These are phyloP conservation scores for Rubroshorea leprosula DNA, from an alignment of 345 rosid genomes.

Conservation along the genomic window DNA sequence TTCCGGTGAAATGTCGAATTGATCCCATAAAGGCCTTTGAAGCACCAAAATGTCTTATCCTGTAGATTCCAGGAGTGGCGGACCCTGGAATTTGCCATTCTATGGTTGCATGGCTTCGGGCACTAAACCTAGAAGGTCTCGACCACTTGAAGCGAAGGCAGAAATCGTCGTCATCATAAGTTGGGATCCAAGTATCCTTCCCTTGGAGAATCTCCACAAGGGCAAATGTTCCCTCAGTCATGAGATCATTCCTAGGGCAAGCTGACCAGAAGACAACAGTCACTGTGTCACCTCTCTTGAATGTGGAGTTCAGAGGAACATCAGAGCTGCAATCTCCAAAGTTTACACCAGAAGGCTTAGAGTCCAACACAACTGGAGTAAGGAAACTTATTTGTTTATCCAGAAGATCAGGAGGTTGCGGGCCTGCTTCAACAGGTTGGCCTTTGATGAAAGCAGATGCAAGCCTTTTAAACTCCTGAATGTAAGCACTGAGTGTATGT, in stretches of 20 bases:
- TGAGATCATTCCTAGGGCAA: conserved; percentile 88
- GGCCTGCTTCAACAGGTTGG: conserved; percentile 52
- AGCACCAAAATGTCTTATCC: conserved; percentile 75
- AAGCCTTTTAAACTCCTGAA: conserved; percentile 87
- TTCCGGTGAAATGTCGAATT: conserved; percentile 54
- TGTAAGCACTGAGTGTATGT: conserved; percentile 80
- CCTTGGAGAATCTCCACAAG: conserved; percentile 75
- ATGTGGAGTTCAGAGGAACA: conserved; percentile 67
- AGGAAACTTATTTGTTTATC: conserved; percentile 75
- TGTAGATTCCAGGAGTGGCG: conserved; percentile 69
- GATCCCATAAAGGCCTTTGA: conserved; percentile 50
- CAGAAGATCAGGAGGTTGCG: conserved; percentile 78
- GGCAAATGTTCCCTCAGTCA: conserved; percentile 90
- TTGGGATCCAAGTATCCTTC: conserved; percentile 70
- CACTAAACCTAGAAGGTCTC: conserved; percentile 61
- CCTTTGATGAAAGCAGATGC: conserved; percentile 53
- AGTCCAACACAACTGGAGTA: conserved; percentile 81
- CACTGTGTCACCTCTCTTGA: conserved; percentile 63
- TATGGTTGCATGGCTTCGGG: conserved; percentile 64
- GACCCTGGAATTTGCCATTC: conserved; percentile 80
- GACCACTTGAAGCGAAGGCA: conserved; percentile 91
- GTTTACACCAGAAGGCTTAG: conserved; percentile 53
- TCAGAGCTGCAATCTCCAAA: conserved; percentile 83
- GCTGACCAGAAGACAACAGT: conserved; percentile 85
- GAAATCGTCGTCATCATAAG: conserved; percentile 87